Conservation (phyloP, 805 yeast genomes). For the Zygoascus flipseniorum region DNA sequence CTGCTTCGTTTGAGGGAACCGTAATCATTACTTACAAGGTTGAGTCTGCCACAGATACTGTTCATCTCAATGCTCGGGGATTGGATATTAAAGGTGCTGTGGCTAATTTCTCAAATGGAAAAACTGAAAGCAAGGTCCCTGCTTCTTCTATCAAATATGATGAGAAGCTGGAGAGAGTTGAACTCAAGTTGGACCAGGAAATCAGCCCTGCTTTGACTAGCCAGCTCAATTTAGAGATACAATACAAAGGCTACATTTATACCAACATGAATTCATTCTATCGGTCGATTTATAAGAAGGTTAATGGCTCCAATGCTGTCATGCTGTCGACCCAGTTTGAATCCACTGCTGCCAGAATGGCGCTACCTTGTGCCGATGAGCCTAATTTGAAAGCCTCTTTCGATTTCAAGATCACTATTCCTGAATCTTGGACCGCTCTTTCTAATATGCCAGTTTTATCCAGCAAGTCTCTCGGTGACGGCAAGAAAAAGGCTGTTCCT, state of each 20-base stretch:
- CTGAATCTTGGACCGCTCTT: conserved; percentile 27
- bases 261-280: conserved; percentile 81
- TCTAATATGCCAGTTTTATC: conserved; percentile 48
- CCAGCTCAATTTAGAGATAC: conserved; percentile 32
- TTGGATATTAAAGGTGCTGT: conserved; percentile 42
- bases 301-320: conserved; percentile 53
- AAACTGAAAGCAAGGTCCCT: conserved; percentile 20
- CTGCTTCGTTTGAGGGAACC: conserved; percentile 28
- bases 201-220: conserved; percentile 28
- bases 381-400: conserved; percentile 73
- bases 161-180: conserved; percentile 50
- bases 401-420: conserved; percentile 47
- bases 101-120: conserved; percentile 18
- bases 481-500: conserved; percentile 27
- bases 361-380: conserved; percentile 82
- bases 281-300: conserved; percentile 52
- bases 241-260: conserved; percentile 56
- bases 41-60: conserved; percentile 34
- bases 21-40: conserved; percentile 39
- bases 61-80: conserved; percentile 46
- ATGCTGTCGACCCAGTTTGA: conserved; percentile 83
- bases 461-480: conserved; percentile 50
- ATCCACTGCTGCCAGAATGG: conserved; percentile 79
- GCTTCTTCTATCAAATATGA: conserved; percentile 29
- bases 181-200: conserved; percentile 40